Base-by-base conservation (phyloP, 495 filamentous ascomycete species). In the Neurospora intermedia region DNA sequence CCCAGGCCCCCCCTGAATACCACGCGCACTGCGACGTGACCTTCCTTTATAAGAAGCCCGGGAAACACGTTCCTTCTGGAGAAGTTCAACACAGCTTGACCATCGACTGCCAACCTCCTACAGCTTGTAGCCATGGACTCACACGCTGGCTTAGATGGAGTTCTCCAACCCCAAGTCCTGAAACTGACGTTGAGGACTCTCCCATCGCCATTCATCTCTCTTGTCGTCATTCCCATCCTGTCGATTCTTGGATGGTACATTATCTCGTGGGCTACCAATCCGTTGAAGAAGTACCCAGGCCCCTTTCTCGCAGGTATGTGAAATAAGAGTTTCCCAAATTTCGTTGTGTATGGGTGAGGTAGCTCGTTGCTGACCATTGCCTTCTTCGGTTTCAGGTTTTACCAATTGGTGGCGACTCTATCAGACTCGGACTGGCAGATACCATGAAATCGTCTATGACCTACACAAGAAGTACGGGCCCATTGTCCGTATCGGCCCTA, bases 401-500 rank as follows among this genome's bases (percentile, higher is more conserved):
- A 82, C 83, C 9, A 82, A 83, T 39, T 45, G 83, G 20, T 85
- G 83, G 83, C 78, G 80, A 31, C 77, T 82, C 42, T 76, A 46
- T 54, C 72, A 77, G 23, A 75, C 78, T 5, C 43, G 72, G 16
- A 79, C 71, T 46, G 79, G 80, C 18, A 71, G 75, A 0, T 84
- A 79, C 69, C 78, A 80, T 9, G 8, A 41, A 0, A 70, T 45
- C 20, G 73, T 81, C 38, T 71, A 80, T 20, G 70, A 75, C 4
- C 78, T 88, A 2, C 87, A 89, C 74, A 45, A 79, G 39, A 78
- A 81, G 69, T 85, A 88, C 76, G 88, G 87, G 2, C 78, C 80
- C 35, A 73, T 87, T n/a, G 84, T 90, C 15, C 85, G 87, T 4
- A 74, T 88, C 39, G 88, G 87, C 0, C 87, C 88, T 6, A 85